A percentile compares a stretch with the other conserved stretches of the same genome.
Evolutionary conservation across 306 rosid species (phyloP).

Genomic region (Citrullus amarus): DNA sequence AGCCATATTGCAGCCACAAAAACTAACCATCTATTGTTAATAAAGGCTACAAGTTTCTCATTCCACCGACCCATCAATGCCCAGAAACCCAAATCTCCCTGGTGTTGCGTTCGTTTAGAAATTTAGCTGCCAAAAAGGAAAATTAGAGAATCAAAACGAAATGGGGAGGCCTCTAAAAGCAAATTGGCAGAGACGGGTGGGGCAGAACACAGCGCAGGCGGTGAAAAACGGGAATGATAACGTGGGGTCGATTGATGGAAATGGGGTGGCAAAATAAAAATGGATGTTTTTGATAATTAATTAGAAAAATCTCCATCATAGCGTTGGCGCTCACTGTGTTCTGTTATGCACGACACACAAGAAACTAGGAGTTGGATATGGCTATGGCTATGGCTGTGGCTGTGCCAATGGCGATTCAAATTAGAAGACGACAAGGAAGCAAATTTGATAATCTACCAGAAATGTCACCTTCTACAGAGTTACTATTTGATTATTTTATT

Average conservation of each 20-base stretch:
- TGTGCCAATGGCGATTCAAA: neutral
- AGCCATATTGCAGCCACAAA: slow-evolving; percentile 94
- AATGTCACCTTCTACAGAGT: neutral
- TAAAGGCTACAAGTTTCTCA: slow-evolving; percentile 34
- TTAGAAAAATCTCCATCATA: neutral
- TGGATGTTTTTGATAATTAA: neutral
- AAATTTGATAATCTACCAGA: neutral
- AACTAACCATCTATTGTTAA: slow-evolving; percentile 72
- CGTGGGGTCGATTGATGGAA: too few species aligned
- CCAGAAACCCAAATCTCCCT: neutral
- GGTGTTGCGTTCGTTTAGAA: neutral
- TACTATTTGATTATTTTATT: neutral
- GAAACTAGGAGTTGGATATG: neutral
- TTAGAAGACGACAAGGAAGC: neutral
- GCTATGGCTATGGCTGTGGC: neutral
- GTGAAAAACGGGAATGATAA: neutral
- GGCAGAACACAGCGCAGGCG: too few species aligned
- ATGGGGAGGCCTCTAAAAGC: neutral
- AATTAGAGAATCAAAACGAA: neutral
- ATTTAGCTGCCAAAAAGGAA: neutral
- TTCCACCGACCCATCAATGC: slow-evolving; percentile 23
- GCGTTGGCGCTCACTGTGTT: neutral
- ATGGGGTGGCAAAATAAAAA: neutral
- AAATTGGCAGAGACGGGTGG: neutral
- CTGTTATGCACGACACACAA: neutral